A percentile compares a stretch with the other conserved stretches of the same genome.
phyloP scores from a whole-genome alignment of 2,329 filamentous ascomycete genomes.

The Fragosphaeria purpurea region DNA sequence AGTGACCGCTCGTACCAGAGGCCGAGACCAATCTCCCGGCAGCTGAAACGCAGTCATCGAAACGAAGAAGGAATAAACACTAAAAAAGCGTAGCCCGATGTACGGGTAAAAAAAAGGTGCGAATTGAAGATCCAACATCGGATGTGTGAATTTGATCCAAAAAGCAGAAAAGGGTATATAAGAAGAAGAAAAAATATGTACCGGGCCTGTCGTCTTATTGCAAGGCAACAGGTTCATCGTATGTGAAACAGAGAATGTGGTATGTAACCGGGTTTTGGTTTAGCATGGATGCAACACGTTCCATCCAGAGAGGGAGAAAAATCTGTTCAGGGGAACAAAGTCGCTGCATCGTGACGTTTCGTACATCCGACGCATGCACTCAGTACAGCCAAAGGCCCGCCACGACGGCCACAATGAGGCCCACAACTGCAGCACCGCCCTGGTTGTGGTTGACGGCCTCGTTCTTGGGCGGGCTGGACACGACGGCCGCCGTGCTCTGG shows the following conservation, averaged over 20 bases:
- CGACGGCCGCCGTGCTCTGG: conserved; percentile 15
- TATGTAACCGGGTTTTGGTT: no score
- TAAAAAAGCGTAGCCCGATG: no score
- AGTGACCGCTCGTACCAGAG: no score
- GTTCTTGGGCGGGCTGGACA: conserved; percentile 19
- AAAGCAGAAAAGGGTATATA: conserved; percentile 1
- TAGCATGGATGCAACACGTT: no score
- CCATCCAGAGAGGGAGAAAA: no score
- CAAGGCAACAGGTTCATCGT: conserved; percentile 3
- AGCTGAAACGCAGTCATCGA: background rate
- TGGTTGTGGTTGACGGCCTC: conserved; percentile 35
- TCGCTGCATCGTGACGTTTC: no score
- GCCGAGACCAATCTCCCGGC: background rate
- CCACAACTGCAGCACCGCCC: conserved; percentile 40
- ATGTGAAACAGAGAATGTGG: conserved; percentile 13
- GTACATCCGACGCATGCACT: background rate
- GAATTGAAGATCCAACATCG: background rate
- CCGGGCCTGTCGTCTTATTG: background rate
- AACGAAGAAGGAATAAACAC: no score
- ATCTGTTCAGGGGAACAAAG: no score
- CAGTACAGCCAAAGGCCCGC: conserved; percentile 41
- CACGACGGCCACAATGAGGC: conserved; percentile 45
- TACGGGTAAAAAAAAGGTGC: conserved; percentile 1
- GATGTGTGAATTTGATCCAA: background rate
- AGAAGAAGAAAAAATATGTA: background rate